Conservation (phyloP, 805 yeast genomes). For the Kluyveromyces nonfermentans region DNA sequence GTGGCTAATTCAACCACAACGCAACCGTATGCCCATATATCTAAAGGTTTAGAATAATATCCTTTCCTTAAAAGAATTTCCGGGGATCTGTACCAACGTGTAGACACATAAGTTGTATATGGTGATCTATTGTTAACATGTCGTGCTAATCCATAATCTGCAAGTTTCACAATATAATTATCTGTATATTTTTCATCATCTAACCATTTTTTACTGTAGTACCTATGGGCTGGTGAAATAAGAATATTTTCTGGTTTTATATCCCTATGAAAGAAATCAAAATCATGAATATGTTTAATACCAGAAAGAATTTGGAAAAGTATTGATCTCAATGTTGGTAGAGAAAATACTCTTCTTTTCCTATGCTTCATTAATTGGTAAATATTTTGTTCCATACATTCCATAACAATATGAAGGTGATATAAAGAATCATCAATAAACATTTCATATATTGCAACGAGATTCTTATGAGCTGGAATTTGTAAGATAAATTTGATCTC, state of each 20-base stretch:
- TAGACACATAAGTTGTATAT: constrained; percentile 70
- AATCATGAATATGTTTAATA: constrained; percentile 69
- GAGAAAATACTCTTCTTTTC: constrained; percentile 43
- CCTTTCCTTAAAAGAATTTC: constrained; percentile 62
- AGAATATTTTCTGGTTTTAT: constrained; percentile 89
- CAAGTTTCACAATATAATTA: constrained; percentile 57
- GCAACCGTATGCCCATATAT: constrained; percentile 81
- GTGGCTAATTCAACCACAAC: constrained; percentile 68
- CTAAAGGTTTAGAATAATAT: constrained; percentile 58
- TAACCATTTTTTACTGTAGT: constrained; percentile 34
- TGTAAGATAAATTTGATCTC: constrained; percentile 60
- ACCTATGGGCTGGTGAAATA: constrained; percentile 48
- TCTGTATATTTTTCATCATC: constrained; percentile 20
- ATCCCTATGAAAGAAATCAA: constrained; percentile 66
- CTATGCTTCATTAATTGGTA: constrained; percentile 67
- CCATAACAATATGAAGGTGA: constrained; percentile 78
- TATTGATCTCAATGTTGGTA: constrained; percentile 53
- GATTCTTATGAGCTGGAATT: constrained; percentile 59
- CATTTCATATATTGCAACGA: constrained; percentile 70
- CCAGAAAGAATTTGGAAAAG: constrained; percentile 67
- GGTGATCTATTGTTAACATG: constrained; percentile 42
- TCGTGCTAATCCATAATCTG: constrained; percentile 75
- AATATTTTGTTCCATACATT: constrained; percentile 73
- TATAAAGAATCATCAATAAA: constrained; percentile 56
- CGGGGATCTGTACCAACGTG: constrained; percentile 83